These are phyloP conservation scores for Rosa multiflora DNA, from an alignment of 306 rosid species.

Conservation along the genomic window DNA sequence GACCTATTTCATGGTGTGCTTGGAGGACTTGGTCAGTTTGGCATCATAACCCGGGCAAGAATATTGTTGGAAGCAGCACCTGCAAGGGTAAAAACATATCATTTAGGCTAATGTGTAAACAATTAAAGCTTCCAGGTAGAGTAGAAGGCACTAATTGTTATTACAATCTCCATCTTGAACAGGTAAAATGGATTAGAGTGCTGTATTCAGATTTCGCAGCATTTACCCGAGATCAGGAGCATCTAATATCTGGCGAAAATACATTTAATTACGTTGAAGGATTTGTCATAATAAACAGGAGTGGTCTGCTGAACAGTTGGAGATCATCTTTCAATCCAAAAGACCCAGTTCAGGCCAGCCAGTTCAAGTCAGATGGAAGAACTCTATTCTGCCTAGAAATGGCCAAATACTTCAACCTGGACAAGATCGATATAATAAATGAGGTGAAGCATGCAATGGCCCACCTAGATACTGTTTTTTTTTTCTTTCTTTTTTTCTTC, in stretches of 20 bases:
- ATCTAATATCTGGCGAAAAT: conserved; percentile 52
- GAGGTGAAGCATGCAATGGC: conserved; percentile 46
- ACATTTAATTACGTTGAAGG: conserved; percentile 88
- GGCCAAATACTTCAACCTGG: conserved; percentile 72
- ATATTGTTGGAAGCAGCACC: conserved; percentile 87
- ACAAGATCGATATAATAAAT: conserved; percentile 35
- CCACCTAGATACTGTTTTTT: background rate
- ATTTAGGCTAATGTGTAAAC: conserved; percentile 4
- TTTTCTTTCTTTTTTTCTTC: background rate
- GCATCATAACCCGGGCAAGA: conserved; percentile 86
- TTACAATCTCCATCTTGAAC: conserved; percentile 20
- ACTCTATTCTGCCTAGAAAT: conserved; percentile 84
- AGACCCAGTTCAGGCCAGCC: conserved; percentile 82
- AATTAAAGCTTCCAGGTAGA: background rate
- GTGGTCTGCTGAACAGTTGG: conserved; percentile 90
- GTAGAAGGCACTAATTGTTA: background rate
- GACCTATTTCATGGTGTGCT: conserved; percentile 90
- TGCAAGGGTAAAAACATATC: conserved; percentile 42
- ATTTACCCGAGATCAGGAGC: conserved; percentile 81
- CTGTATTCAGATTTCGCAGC: conserved; percentile 51
- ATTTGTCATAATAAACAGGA: conserved; percentile 87
- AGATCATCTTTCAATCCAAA: conserved; percentile 88
- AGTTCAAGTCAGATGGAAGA: conserved; percentile 84
- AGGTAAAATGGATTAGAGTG: conserved; percentile 80
- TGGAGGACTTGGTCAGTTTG: conserved; percentile 98